These are phyloP conservation scores for Cystobasidiopsis lactophilus DNA, from an alignment of 768 basidiomycete genomes.

Conservation along the genomic window DNA sequence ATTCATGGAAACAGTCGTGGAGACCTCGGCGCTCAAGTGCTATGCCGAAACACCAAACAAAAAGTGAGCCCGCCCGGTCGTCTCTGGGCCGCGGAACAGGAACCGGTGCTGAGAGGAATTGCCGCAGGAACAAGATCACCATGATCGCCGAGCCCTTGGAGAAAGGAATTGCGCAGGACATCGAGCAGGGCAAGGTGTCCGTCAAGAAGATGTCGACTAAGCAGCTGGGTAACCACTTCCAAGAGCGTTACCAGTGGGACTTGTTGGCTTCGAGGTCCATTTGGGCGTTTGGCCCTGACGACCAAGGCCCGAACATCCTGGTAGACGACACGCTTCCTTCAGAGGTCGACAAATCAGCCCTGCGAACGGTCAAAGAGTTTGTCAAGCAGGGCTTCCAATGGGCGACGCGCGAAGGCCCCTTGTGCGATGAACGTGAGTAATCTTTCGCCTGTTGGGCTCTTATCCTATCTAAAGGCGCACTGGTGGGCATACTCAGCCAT, in stretches of 20 bases:
- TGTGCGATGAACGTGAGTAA: conserved; percentile 91
- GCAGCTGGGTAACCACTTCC: conserved; percentile 84
- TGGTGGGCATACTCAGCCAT: conserved; percentile 51
- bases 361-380: conserved; percentile 73
- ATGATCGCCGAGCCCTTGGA: conserved; percentile 99
- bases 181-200: conserved; percentile 74
- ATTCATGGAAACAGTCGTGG: conserved; percentile 93
- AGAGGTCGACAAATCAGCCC: conserved; percentile 83
- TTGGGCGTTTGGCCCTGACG: conserved; percentile 98
- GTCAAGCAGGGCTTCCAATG: conserved; percentile 99
- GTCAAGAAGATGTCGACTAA: conserved; percentile 92
- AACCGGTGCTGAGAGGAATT: too few species aligned
- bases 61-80: conserved; percentile 42
- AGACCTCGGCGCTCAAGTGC: conserved; percentile 92
- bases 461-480: conserved; percentile 1
- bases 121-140: conserved; percentile 71
- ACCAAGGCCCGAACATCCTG: conserved; percentile 76
- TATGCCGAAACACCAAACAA: conserved; percentile 99
- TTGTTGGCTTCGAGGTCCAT: conserved; percentile 88
- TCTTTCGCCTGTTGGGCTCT: background rate
- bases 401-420: conserved; percentile 89
- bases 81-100: background rate
- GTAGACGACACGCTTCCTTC: conserved; percentile 91
- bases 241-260: conserved; percentile 97
- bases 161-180: conserved; percentile 82